Percentiles rank a stretch among this genome's conserved stretches.
These are phyloP conservation scores for Pyrenophora seminiperda DNA, from an alignment of 2,329 filamentous ascomycete genomes.

Conservation along the genomic window DNA sequence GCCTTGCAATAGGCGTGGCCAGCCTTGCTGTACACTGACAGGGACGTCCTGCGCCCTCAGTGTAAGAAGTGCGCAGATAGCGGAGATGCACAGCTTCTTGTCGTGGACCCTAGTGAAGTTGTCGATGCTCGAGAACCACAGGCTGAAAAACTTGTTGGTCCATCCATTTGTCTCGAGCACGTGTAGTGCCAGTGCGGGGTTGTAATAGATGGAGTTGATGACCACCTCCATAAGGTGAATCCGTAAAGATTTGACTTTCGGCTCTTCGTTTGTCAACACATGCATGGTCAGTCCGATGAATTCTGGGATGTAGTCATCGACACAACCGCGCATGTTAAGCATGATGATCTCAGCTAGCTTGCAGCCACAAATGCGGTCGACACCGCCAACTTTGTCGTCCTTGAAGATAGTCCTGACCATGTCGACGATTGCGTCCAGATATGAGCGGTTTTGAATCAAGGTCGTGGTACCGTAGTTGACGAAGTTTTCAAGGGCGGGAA, in stretches of 20 bases:
- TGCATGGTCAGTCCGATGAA: slow-evolving; percentile 91
- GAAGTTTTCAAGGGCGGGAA: slow-evolving; percentile 96
- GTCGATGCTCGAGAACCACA: slow-evolving; percentile 97
- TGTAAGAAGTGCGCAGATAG: slow-evolving; percentile 83
- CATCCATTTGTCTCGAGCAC: slow-evolving; percentile 89
- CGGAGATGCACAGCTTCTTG: slow-evolving; percentile 97
- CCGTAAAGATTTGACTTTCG: slow-evolving; percentile 89
- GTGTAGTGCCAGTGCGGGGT: slow-evolving; percentile 80
- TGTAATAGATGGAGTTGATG: slow-evolving; percentile 98
- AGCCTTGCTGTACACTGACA: slow-evolving; percentile 89
- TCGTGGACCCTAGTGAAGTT: slow-evolving; percentile 93
- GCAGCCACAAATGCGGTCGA: slow-evolving; percentile 95
- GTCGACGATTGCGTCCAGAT: slow-evolving; percentile 84
- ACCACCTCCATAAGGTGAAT: slow-evolving; percentile 99
- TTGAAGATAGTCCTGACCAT: slow-evolving; percentile 97
- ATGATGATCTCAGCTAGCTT: slow-evolving; percentile 97
- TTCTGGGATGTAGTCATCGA: slow-evolving; percentile 84
- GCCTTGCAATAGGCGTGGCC: slow-evolving; percentile 88
- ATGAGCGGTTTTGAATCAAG: slow-evolving; percentile 80
- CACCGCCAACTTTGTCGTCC: slow-evolving; percentile 88
- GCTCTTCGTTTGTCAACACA: slow-evolving; percentile 73
- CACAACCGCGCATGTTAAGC: slow-evolving; percentile 86
- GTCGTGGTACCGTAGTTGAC: slow-evolving; percentile 87
- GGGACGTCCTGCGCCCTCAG: slow-evolving; percentile 82
- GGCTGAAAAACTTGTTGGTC: slow-evolving; percentile 98